Evolutionary conservation across 148 eudicot genomes (phyloP).

Genomic region (Beta vulgaris): DNA sequence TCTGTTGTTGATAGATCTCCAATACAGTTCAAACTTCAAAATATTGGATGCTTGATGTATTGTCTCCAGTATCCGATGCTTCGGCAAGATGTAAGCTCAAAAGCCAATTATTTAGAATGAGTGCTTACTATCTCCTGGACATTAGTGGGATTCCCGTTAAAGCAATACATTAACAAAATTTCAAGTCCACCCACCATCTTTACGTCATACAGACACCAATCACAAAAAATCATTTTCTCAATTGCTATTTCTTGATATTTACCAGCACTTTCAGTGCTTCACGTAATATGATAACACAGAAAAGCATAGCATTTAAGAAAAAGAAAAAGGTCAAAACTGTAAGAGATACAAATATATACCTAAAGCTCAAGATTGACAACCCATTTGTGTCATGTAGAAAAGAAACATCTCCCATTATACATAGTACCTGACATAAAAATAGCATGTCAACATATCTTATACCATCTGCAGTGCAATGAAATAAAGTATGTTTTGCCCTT

Average conservation of each 20-base stretch:
- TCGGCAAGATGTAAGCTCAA: not conserved
- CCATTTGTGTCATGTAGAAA: constrained; percentile 98
- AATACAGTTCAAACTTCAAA: not conserved
- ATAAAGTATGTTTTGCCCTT: not conserved
- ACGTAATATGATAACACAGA: not conserved
- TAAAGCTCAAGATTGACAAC: constrained; percentile 62
- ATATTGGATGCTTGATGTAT: not conserved
- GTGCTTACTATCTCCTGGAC: not conserved
- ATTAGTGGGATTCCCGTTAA: not conserved
- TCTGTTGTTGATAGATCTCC: not conserved
- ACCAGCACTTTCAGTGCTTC: not conserved
- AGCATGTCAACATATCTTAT: not conserved
- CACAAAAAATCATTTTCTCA: not conserved
- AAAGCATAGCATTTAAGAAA: no score
- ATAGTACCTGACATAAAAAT: constrained; percentile 51
- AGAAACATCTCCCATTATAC: constrained; percentile 88
- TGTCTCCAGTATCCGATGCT: not conserved
- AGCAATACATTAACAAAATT: no score
- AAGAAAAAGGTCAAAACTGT: no score
- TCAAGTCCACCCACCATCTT: not conserved
- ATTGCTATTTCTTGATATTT: not conserved
- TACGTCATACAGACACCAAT: not conserved
- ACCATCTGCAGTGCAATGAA: not conserved
- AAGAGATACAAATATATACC: constrained; percentile 34
- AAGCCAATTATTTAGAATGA: not conserved